Base-by-base conservation (phyloP, 192 early-diverging fungal species). In the Glomus cerebriforme region DNA sequence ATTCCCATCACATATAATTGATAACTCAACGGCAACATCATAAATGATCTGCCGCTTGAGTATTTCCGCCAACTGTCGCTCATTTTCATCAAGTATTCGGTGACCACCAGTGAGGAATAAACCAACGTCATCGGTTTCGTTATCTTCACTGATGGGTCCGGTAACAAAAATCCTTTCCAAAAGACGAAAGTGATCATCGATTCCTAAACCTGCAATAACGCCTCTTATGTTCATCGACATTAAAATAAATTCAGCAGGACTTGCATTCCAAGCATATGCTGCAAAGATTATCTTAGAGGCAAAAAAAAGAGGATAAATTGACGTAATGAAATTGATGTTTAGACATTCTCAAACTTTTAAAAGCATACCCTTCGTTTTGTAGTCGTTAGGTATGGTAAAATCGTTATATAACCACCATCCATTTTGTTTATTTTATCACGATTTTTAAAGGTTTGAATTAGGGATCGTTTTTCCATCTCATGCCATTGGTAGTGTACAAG, bases 1-100 rank as follows among this genome's bases (percentile, higher is more conserved):
- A 75, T 59, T 75, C 32, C 73, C 73, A 37, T 75, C 73, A 62
- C 73, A 75, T 75, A 75, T 75, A 19, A 34, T 75, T 62, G 73
- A 75, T 37, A 75, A 75, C 4, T 75, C 73, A 24, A 75, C 73
- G 34, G 59, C 73, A 74, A 74, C 29, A 59, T 74, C 73, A 60
- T 74, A 74, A 74, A 74, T 29, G 32, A 74, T 74, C 73, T 74
- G 73, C 34, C 29, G 54, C 49, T 74, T 74, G 58, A 74, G 47
- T 24, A 75, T 6, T 22, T 75, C 59, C 15, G 58, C 54, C 32
- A 75, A 45, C 68, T 24, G 17, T 45, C 5, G 24, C 6, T 71
- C 68, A 45, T 19, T 43, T n/a, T 71, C 32, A 34, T 71, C n/a
- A 35, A 71, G 68, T 71, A 71, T 43, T 71, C 34, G 68, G 67